phyloP scores from a whole-genome alignment of 2,329 filamentous ascomycete species.

The Escovopsis sp. region DNA sequence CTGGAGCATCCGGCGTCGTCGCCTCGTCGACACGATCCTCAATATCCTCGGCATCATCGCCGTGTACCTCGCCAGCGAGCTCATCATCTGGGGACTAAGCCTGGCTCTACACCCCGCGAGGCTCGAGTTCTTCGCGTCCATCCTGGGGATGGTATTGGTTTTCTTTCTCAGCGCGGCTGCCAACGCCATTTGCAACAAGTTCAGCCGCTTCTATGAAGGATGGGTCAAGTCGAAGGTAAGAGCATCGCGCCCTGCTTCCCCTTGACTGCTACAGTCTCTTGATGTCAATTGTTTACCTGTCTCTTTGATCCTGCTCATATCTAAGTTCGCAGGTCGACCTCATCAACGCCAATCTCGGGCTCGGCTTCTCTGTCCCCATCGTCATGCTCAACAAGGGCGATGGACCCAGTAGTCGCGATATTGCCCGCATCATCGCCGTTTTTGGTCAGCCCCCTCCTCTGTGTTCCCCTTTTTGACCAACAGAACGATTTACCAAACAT shows the following conservation, averaged over 20 bases:
- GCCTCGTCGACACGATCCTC: slow-evolving; percentile 3
- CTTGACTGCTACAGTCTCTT: too few relatives aligned
- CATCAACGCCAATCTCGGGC: slow-evolving; percentile 33
- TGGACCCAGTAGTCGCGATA: slow-evolving; percentile 15
- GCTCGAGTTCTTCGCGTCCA: slow-evolving; percentile 30
- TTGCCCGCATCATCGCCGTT: slow-evolving; percentile 28
- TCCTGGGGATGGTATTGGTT: slow-evolving; percentile 30
- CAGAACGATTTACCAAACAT: too few relatives aligned
- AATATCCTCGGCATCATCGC: slow-evolving; percentile 18
- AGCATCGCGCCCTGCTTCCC: too few relatives aligned
- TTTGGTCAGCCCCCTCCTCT: slow-evolving; percentile 22
- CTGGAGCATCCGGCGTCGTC: slow-evolving; percentile 7
- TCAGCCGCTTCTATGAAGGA: slow-evolving; percentile 15
- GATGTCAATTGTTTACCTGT: too few relatives aligned
- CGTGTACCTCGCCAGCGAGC: slow-evolving; percentile 26
- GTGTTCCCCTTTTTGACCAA: background rate
- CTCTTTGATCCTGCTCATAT: slow-evolving; percentile 1
- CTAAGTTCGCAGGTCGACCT: slow-evolving; percentile 29
- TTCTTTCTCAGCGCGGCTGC: slow-evolving; percentile 20
- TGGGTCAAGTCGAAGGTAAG: slow-evolving; percentile 20
- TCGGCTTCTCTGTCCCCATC: slow-evolving; percentile 35
- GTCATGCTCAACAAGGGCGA: slow-evolving; percentile 26
- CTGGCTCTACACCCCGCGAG: slow-evolving; percentile 15
- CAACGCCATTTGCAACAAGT: slow-evolving; percentile 5
- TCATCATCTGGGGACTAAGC: slow-evolving; percentile 31